Base-by-base conservation (phyloP, 2,329 filamentous ascomycete genomes). In the Cladophialophora bantiana region DNA sequence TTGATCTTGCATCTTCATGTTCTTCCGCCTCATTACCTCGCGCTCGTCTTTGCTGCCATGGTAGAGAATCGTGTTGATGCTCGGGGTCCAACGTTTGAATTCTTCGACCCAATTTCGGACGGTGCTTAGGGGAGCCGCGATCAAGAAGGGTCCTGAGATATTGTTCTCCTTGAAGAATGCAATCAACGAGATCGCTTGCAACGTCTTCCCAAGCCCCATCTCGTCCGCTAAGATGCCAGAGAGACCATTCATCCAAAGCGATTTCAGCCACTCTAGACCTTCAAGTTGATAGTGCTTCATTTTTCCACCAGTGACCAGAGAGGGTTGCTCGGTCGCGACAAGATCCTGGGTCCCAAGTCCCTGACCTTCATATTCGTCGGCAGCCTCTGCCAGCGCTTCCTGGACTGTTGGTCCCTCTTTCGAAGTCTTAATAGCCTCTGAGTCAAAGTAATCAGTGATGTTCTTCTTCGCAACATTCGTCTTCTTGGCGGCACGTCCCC, bases 221-320 rank as follows among this genome's bases (percentile, higher is more conserved):
- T 97, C 94, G 73, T 97, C 94, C 0, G 94, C 94, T 36, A 97
- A 78, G 65, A 97, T 97, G 1, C 94, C 94, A 71, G 93, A 96
- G 77, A 97, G 86, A 10, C 94, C 94, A 74, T 97, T 95, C 83
- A 97, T 93, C 73, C 91, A 96, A 3, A 90, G 77, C 0, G 87
- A 89, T 36, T 87, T 86, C 83, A 99, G 89, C 95, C 95, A 99
- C 0, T 96, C 96, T 0, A 99, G 79, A 0, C 95, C 95, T 76
- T 98, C 94, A 0, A 99, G 81, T 74, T 99, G 95, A 75, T 99
- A 99, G 69, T 92, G 90, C 18, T 94, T 85, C 94, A 99, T 98
- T 3, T 89, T 90, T 1, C 95, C 95, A 4, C 93, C 93, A 0
- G 90, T 89, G 73, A 99, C 88, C 66, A 93, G 88, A 70, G 90